Conservation (phyloP, 2,329 filamentous ascomycete species). For the Pyrenophora tritici-repentis region DNA sequence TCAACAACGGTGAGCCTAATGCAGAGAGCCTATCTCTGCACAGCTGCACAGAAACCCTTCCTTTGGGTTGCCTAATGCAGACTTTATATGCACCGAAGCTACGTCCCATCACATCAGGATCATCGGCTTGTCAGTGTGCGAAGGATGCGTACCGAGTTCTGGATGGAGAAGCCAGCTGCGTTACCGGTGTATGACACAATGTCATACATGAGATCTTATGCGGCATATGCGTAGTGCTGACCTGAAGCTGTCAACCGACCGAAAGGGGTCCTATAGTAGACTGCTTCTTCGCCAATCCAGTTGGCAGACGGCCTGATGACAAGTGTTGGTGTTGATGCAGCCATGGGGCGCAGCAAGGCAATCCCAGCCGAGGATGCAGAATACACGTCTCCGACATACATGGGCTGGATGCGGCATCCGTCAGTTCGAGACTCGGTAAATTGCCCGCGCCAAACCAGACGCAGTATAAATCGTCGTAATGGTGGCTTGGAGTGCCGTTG, state of each 20-base stretch:
- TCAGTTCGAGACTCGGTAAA: slow-evolving; percentile 21
- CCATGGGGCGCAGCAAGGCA: slow-evolving; percentile 15
- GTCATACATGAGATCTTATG: slow-evolving; percentile 11
- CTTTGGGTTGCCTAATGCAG: not conserved
- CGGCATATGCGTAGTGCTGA: slow-evolving; percentile 3
- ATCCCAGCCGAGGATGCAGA: slow-evolving; percentile 7
- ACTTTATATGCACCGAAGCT: slow-evolving; percentile 4
- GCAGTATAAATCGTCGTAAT: slow-evolving; percentile 7
- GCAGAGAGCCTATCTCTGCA: too few relatives aligned
- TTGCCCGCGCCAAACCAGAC: slow-evolving; percentile 10
- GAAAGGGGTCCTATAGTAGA: slow-evolving; percentile 1
- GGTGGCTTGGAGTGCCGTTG: slow-evolving; percentile 13
- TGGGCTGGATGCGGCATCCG: slow-evolving; percentile 12
- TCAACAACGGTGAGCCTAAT: too few relatives aligned
- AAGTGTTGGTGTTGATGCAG: slow-evolving; percentile 13
- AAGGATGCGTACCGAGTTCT: slow-evolving; percentile 6
- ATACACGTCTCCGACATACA: slow-evolving; percentile 5
- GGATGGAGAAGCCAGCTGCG: slow-evolving; percentile 5
- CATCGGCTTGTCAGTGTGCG: not conserved
- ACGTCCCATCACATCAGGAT: slow-evolving; percentile 2
- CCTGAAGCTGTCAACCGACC: slow-evolving; percentile 1
- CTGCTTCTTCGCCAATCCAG: slow-evolving; percentile 3
- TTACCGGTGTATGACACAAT: slow-evolving; percentile 10
- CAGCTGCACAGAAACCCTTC: too few relatives aligned
- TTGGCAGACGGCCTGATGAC: slow-evolving; percentile 2